Conservation (phyloP, 352 stramenopile genomes). For the Globisporangium orthogonon region DNA sequence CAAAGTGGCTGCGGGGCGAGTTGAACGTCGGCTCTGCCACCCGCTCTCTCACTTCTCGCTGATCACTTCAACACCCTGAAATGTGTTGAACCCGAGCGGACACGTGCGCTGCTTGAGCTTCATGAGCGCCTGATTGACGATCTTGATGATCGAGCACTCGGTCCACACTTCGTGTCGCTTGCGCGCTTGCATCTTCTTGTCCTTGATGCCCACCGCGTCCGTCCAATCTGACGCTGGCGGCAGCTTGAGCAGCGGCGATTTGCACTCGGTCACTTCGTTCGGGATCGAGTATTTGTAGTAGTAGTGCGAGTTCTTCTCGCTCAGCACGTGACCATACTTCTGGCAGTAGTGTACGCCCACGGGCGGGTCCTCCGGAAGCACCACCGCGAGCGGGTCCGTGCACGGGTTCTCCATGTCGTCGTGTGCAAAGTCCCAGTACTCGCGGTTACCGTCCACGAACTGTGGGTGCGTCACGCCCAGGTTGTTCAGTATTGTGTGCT, state of each 20-base stretch:
- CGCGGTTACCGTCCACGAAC: neutral
- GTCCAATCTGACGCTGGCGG: constrained; percentile 34
- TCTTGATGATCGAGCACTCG: constrained; percentile 25
- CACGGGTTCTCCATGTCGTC: constrained; percentile 17
- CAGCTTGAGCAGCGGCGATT: constrained; percentile 31
- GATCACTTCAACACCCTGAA: constrained; percentile 28
- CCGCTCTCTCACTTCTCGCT: constrained; percentile 2
- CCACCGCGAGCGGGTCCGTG: constrained; percentile 10
- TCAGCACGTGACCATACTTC: constrained; percentile 41
- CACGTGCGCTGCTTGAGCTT: constrained; percentile 26
- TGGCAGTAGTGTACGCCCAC: constrained; percentile 25
- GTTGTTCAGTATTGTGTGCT: constrained; percentile 23
- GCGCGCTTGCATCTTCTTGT: constrained; percentile 5
- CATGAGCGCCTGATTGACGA: constrained; percentile 15
- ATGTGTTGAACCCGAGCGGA: constrained; percentile 36
- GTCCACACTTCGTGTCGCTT: constrained; percentile 29
- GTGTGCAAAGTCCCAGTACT: constrained; percentile 20
- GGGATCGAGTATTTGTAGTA: constrained; percentile 60
- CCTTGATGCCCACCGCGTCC: constrained; percentile 9
- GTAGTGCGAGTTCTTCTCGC: constrained; percentile 31
- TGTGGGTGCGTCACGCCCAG: constrained; percentile 19
- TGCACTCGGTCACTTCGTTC: constrained; percentile 34
- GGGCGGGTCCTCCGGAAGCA: constrained; percentile 13
- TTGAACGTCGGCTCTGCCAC: neutral
- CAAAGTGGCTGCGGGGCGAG: neutral